Base-by-base conservation (phyloP, 768 basidiomycete species). In the Hypholoma sublateritium region DNA sequence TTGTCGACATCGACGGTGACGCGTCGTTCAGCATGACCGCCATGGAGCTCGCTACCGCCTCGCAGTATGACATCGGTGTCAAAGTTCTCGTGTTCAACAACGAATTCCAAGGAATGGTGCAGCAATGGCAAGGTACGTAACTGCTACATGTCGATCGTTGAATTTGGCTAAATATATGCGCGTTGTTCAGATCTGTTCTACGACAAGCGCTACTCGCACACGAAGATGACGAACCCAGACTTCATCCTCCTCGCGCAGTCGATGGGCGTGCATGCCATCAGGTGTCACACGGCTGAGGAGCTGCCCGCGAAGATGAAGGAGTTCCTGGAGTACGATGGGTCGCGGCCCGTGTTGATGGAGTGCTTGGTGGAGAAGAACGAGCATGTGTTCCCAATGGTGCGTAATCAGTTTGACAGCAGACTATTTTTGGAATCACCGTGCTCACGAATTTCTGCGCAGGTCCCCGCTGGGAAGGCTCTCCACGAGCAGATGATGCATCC, bases 21-120 rank as follows among this genome's bases (percentile, higher is more conserved):
- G 97, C 97, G 0, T 96, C 93, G 19, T 95, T 98, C 76, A 94
- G 91, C 67, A 99, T 98, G 97, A 98, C 97, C 1, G 96, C 95
- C 0, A 99, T 98, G 97, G 97, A 99, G 74, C 86, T 99, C 50
- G 87, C 88, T 21, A 99, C 97, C 0, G 97, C 97, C 4, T 80
- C 91, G 22, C 92, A 95, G 68, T 94, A 83, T 76, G 73, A 83
- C 67, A 97, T 99, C 61, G 96, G 97, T 57, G 93, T 98, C 68
- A 99, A 99, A 75, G 89, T 94, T 39, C 78, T 97, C 62, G 74
- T 97, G 21, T 73, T 98, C 65, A 96, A 97, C 80, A 98, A 97
- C 73, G 93, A 95, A 68, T 97, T 95, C 82, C 95, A 97, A 72
- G 97, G 97, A 53, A 99, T 99, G 97, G 97, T 98, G 12, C 77